Percentiles rank a stretch among this genome's conserved stretches.
phyloP scores from a whole-genome alignment of 225 moss, liverwort and hornwort genomes.

The Ulota crispa region DNA sequence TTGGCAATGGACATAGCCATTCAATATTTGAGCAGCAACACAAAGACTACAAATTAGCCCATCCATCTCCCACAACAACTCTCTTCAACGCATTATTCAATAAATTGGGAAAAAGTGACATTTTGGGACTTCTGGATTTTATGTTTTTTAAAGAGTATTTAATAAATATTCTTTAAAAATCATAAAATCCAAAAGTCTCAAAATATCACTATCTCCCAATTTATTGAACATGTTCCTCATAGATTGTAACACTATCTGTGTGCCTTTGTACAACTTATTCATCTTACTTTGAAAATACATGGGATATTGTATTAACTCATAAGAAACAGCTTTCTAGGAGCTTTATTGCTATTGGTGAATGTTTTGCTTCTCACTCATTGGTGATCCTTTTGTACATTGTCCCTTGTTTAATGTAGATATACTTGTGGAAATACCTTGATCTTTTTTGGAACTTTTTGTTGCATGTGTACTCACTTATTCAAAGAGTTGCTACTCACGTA shows the following conservation, averaged over 20 bases:
- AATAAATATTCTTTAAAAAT: too few species aligned
- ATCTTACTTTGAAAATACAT: too few species aligned
- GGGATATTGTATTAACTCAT: too few species aligned
- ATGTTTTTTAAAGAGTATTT: too few species aligned
- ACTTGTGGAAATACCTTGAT: neutral
- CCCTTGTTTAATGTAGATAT: neutral
- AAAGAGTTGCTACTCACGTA: too few species aligned
- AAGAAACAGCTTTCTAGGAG: neutral
- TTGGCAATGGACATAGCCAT: constrained; percentile 14
- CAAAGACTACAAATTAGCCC: neutral
- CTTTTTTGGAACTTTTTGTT: neutral
- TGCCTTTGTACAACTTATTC: neutral
- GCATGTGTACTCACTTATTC: neutral
- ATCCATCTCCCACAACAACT: neutral
- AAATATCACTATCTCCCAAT: too few species aligned
- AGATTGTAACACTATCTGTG: neutral
- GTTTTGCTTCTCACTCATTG: neutral
- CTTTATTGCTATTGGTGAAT: neutral
- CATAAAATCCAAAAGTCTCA: too few species aligned
- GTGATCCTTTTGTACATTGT: neutral
- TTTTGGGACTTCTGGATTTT: too few species aligned
- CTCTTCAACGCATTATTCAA: neutral
- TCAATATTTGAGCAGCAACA: neutral
- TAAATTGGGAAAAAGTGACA: too few species aligned
- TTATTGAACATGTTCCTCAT: too few species aligned